These are phyloP conservation scores for Verruconis gallopava DNA, from an alignment of 2,329 filamentous ascomycete species.

Conservation along the genomic window DNA sequence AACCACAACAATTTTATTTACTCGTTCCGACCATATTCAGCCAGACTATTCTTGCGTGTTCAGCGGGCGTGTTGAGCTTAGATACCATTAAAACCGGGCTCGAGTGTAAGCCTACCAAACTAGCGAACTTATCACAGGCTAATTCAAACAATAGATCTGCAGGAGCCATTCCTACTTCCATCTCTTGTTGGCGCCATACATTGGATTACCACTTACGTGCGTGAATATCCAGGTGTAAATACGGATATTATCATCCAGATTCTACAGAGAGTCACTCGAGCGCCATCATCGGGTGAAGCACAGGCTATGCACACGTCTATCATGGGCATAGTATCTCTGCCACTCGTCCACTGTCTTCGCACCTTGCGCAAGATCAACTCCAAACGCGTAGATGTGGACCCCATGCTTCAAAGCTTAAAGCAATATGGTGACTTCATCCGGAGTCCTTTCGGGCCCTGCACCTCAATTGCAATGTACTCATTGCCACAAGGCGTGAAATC, in stretches of 20 bases:
- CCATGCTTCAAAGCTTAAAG: conserved; percentile 52
- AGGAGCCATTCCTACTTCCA: conserved; percentile 69
- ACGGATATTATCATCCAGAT: conserved; percentile 58
- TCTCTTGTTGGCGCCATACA: conserved; percentile 60
- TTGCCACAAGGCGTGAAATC: conserved; percentile 49
- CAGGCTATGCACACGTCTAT: conserved; percentile 58
- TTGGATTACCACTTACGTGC: conserved; percentile 59
- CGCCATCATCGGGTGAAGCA: conserved; percentile 47
- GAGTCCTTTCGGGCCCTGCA: conserved; percentile 47
- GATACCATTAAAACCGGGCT: conserved; percentile 62
- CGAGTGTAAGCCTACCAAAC: conserved; percentile 45
- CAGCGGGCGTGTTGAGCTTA: conserved; percentile 50
- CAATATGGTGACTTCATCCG: conserved; percentile 45
- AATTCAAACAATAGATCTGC: conserved; percentile 42
- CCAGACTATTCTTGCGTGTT: conserved; percentile 58
- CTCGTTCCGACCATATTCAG: conserved; percentile 65
- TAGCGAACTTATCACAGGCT: conserved; percentile 8
- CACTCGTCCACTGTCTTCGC: conserved; percentile 53
- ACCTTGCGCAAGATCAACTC: conserved; percentile 55
- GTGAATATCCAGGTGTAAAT: conserved; percentile 49
- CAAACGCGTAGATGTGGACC: conserved; percentile 54
- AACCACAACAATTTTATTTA: conserved; percentile 70
- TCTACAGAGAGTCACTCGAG: conserved; percentile 53
- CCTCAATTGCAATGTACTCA: too few species aligned
- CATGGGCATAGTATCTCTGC: conserved; percentile 56